These are phyloP conservation scores for Pseudotsuga menziesii DNA, from an alignment of 75 land plant genomes.

Conservation along the genomic window DNA sequence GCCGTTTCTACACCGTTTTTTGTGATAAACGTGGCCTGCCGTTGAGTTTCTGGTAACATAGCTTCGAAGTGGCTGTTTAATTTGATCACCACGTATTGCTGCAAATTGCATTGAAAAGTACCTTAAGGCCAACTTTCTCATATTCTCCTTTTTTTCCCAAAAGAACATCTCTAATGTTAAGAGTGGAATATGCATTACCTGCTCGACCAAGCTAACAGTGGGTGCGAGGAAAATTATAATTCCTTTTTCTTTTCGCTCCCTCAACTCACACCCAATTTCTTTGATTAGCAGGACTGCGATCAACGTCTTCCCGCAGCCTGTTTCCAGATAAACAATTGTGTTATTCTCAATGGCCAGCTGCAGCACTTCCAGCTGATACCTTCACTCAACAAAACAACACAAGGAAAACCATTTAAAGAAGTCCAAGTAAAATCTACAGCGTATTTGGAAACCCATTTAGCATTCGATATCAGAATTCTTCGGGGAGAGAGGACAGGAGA, in stretches of 20 bases:
- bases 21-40: too few relatives aligned
- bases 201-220: slow-evolving; percentile 74
- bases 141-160: not conserved
- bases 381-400: slow-evolving; percentile 12
- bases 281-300: slow-evolving; percentile 81
- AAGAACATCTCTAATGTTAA: not conserved
- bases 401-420: too few relatives aligned
- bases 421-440: too few relatives aligned
- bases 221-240: slow-evolving; percentile 80
- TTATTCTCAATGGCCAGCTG: slow-evolving; percentile 63
- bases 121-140: not conserved
- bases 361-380: slow-evolving; percentile 62
- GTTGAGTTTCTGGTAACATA: too few relatives aligned
- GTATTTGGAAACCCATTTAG: too few relatives aligned
- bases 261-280: slow-evolving; percentile 29
- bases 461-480: too few relatives aligned
- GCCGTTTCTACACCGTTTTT: too few relatives aligned
- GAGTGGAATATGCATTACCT: slow-evolving; percentile 35
- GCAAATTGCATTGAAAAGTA: slow-evolving; percentile 16
- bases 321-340: slow-evolving; percentile 76
- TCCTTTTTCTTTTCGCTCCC: slow-evolving; percentile 20
- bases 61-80: slow-evolving; percentile 49
- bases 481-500: too few relatives aligned
- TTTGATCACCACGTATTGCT: slow-evolving; percentile 72
- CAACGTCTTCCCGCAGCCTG: slow-evolving; percentile 86